Percentiles rank a stretch among this genome's conserved stretches.
phyloP scores from a whole-genome alignment of 2,329 filamentous ascomycete species.

The Colletotrichum sp. region DNA sequence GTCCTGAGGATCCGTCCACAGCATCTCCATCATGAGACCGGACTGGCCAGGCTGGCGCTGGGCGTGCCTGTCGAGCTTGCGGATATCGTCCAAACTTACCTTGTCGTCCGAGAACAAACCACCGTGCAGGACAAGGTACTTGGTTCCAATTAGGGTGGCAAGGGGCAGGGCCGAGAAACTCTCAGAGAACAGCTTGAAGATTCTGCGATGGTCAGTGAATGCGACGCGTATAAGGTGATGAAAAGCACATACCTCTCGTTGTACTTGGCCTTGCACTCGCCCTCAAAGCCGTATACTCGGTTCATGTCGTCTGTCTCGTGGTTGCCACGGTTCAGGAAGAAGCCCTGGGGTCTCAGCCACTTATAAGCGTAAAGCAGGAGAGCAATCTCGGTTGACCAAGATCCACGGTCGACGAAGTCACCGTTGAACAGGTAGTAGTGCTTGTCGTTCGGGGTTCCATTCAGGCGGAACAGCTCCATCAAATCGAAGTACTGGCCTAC shows the following conservation, averaged over 20 bases:
- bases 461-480: constrained; percentile 92
- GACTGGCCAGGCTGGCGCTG: constrained; percentile 92
- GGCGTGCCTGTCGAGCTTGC: constrained; percentile 87
- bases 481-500: constrained; percentile 96
- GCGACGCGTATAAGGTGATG: not conserved
- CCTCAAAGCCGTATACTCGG: constrained; percentile 96
- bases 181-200: constrained; percentile 98
- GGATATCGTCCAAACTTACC: constrained; percentile 88
- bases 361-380: constrained; percentile 95
- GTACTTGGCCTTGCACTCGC: constrained; percentile 98
- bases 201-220: constrained; percentile 44
- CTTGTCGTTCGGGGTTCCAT: constrained; percentile 82
- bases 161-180: constrained; percentile 94
- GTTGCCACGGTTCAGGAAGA: constrained; percentile 98
- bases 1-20: constrained; percentile 96
- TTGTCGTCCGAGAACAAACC: constrained; percentile 97
- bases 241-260: constrained; percentile 69
- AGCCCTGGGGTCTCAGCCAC: constrained; percentile 83
- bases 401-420: constrained; percentile 96
- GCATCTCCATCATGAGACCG: constrained; percentile 99
- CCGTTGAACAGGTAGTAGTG: constrained; percentile 98
- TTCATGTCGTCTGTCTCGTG: constrained; percentile 99
- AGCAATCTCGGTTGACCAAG: constrained; percentile 97
- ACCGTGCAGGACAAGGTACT: constrained; percentile 91
- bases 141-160: constrained; percentile 88